These are phyloP conservation scores for Davidsoniella neocaledoniae DNA, from an alignment of 2,329 filamentous ascomycete genomes.

Conservation along the genomic window DNA sequence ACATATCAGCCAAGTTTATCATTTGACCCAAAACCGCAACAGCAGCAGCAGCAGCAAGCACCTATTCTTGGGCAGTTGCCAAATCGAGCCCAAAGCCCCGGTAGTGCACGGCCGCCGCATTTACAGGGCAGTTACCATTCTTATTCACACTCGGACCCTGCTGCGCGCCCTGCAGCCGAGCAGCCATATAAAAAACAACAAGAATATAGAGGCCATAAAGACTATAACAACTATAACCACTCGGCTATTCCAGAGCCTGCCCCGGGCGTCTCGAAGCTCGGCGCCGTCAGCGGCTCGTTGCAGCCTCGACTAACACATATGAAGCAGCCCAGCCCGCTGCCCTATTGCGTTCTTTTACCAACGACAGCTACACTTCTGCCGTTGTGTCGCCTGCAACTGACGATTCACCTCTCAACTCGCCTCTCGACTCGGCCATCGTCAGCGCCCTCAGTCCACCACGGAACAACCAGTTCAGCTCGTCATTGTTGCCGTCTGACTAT, in stretches of 20 bases:
- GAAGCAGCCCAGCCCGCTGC: not conserved
- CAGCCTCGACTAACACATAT: too few species aligned
- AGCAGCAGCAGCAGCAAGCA: not conserved
- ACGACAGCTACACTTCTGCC: constrained; percentile 10
- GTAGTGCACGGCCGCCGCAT: too few species aligned
- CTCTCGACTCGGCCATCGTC: constrained; percentile 1
- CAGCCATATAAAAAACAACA: too few species aligned
- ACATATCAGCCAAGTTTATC: constrained; percentile 3
- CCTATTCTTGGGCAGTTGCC: not conserved
- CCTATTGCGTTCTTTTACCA: constrained; percentile 4
- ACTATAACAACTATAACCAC: too few species aligned
- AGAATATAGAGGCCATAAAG: too few species aligned
- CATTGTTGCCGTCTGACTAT: not conserved
- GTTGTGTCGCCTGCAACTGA: constrained; percentile 3
- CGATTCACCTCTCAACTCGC: not conserved
- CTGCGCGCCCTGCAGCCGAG: too few species aligned
- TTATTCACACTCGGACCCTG: not conserved
- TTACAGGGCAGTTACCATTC: not conserved
- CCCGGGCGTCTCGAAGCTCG: too few species aligned
- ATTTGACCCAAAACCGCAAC: not conserved
- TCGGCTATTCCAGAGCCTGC: too few species aligned
- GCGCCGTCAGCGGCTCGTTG: too few species aligned
- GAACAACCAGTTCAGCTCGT: not conserved
- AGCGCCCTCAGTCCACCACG: constrained; percentile 8
- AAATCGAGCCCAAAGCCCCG: too few species aligned